Conservation (phyloP, 75 land plant species). For the Ceratopteris richardii region DNA sequence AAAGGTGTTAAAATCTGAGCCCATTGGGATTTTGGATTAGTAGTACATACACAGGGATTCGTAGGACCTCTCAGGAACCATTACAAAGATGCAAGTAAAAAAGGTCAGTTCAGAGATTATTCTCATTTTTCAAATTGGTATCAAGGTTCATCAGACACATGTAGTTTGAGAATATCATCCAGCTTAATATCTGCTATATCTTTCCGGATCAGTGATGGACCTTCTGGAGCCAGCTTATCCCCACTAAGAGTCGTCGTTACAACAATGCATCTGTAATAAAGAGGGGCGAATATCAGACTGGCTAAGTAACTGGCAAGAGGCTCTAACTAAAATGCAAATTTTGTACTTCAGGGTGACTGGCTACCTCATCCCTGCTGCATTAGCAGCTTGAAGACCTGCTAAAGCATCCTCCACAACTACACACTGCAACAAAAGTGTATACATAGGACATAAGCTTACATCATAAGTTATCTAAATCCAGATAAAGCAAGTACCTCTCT, state of each 20-base stretch:
- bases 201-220: slow-evolving; percentile 68
- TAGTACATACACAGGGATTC: no score
- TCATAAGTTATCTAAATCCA: neutral
- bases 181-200: slow-evolving; percentile 71
- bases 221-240: slow-evolving; percentile 50
- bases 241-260: slow-evolving; percentile 76
- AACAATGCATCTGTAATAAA: slow-evolving; percentile 88
- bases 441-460: neutral
- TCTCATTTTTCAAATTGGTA: neutral
- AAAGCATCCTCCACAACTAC: slow-evolving; percentile 93
- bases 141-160: slow-evolving; percentile 26
- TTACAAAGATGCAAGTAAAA: no score
- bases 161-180: slow-evolving; percentile 61
- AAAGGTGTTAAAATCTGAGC: no score
- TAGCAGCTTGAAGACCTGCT: slow-evolving; percentile 92
- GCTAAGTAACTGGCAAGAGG: no score
- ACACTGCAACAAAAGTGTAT: slow-evolving; percentile 39
- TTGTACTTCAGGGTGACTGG: no score
- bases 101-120: no score
- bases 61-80: no score
- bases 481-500: slow-evolving; percentile 54
- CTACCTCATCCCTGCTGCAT: slow-evolving; percentile 97
- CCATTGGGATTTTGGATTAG: no score
- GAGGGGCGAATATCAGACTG: neutral
- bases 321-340: no score